Percentiles rank a stretch among this genome's conserved stretches.
Conservation (phyloP, 352 stramenopile species). For the Phytophthora cryptogea region DNA sequence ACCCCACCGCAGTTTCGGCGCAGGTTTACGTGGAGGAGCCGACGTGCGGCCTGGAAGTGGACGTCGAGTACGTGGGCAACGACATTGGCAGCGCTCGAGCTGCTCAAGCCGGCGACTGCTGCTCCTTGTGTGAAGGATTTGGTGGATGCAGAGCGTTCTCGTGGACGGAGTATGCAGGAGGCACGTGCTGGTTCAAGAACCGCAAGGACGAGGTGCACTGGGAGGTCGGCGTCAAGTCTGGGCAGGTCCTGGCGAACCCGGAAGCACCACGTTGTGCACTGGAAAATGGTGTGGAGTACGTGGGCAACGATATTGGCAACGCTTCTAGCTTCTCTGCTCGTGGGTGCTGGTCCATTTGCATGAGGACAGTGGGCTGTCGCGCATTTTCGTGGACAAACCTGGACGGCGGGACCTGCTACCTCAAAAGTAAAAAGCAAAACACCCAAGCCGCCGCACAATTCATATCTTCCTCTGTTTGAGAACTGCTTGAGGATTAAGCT, state of each 20-base stretch:
- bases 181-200: conserved; percentile 60
- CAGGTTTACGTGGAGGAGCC: conserved; percentile 18
- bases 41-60: conserved; percentile 34
- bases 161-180: conserved; percentile 53
- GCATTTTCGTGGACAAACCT: conserved; percentile 54
- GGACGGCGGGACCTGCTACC: conserved; percentile 59
- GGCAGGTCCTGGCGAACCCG: conserved; percentile 25
- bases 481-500: no score
- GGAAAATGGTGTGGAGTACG: conserved; percentile 35
- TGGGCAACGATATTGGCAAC: conserved; percentile 20
- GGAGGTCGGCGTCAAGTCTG: conserved; percentile 23
- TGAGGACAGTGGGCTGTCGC: conserved; percentile 32
- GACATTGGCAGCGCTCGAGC: conserved; percentile 30
- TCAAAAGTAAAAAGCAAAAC: conserved; percentile 54
- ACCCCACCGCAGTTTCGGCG: conserved; percentile 14
- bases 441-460: conserved; percentile 15
- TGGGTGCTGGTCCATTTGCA: conserved; percentile 38
- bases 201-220: conserved; percentile 26
- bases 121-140: conserved; percentile 30
- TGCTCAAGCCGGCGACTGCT: conserved; percentile 21
- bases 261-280: conserved; percentile 28
- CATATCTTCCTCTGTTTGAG: conserved; percentile 2
- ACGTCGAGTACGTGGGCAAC: conserved; percentile 35
- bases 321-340: conserved; percentile 20
- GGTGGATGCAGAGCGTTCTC: conserved; percentile 48